Percentiles rank a stretch among this genome's conserved stretches.
phyloP scores from a whole-genome alignment of 2,329 filamentous ascomycete genomes.

The Moelleriella libera region DNA sequence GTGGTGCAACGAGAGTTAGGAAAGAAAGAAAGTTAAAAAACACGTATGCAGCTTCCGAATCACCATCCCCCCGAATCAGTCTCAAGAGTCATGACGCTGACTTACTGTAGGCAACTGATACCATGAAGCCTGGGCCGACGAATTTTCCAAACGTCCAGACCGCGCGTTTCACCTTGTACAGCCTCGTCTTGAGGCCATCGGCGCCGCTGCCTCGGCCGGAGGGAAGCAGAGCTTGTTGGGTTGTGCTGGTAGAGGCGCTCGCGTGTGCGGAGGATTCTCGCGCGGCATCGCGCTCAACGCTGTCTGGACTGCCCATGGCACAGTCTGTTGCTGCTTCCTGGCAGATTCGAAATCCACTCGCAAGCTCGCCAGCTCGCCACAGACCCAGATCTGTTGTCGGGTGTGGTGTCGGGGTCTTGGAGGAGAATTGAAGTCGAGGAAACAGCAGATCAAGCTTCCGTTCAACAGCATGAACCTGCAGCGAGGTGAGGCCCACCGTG shows the following conservation, averaged over 20 bases:
- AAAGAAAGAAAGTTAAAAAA: neutral
- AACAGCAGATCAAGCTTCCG: no score
- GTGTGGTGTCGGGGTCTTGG: no score
- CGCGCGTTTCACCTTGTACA: slow-evolving; percentile 8
- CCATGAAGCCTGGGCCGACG: slow-evolving; percentile 54
- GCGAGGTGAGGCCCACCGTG: neutral
- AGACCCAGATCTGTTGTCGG: no score
- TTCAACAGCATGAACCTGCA: no score
- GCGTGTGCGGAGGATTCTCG: neutral
- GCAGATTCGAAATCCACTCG: no score
- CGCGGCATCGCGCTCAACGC: neutral
- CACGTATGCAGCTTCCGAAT: no score
- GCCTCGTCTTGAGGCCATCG: neutral
- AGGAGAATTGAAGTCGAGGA: no score
- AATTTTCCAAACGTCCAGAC: slow-evolving; percentile 23
- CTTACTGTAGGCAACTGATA: slow-evolving; percentile 43
- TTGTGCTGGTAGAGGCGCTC: neutral
- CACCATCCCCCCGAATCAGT: neutral
- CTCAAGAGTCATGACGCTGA: slow-evolving; percentile 1
- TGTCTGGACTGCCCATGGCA: neutral
- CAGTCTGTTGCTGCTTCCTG: neutral
- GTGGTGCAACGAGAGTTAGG: neutral
- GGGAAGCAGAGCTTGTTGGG: neutral
- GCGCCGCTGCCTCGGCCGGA: neutral
- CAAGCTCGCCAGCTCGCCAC: no score